phyloP scores from a whole-genome alignment of 2,329 filamentous ascomycete genomes.

The Simplicillium aogashimaense region DNA sequence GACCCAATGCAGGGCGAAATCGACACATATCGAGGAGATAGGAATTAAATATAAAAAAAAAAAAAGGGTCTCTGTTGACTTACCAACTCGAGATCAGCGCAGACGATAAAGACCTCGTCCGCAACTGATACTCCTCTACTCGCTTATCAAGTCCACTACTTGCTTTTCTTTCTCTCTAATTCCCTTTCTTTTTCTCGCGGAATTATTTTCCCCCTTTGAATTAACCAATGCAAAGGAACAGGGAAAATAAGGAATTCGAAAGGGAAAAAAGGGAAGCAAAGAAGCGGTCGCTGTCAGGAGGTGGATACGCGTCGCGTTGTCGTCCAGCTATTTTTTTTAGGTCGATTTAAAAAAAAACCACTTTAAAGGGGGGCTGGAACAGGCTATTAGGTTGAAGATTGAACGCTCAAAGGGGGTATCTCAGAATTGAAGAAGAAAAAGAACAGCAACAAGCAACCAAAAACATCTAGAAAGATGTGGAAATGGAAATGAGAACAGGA shows the following conservation, averaged over 20 bases:
- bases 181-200: background rate
- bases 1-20: background rate
- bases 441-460: slow-evolving; percentile 12
- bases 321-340: slow-evolving; percentile 1
- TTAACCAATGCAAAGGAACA: background rate
- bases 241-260: background rate
- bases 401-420: too few relatives aligned
- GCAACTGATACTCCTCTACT: slow-evolving; percentile 42
- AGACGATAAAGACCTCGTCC: slow-evolving; percentile 50
- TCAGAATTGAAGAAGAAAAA: background rate
- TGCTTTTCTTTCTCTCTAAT: slow-evolving; percentile 8
- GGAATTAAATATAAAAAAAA: background rate
- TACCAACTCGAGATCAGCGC: slow-evolving; percentile 50
- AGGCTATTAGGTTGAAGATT: too few relatives aligned
- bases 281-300: slow-evolving; percentile 4
- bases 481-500: slow-evolving; percentile 8
- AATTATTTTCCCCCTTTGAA: too few relatives aligned
- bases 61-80: slow-evolving; percentile 16
- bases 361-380: slow-evolving; percentile 4
- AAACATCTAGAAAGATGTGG: slow-evolving; percentile 13
- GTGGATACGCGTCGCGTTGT: slow-evolving; percentile 7
- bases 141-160: slow-evolving; percentile 14
- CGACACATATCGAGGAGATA: background rate
- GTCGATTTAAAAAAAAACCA: background rate
- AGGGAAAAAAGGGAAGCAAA: slow-evolving; percentile 1